These are phyloP conservation scores for Lolium rigidum DNA, from an alignment of 176 grass and related monocot species.

Conservation along the genomic window DNA sequence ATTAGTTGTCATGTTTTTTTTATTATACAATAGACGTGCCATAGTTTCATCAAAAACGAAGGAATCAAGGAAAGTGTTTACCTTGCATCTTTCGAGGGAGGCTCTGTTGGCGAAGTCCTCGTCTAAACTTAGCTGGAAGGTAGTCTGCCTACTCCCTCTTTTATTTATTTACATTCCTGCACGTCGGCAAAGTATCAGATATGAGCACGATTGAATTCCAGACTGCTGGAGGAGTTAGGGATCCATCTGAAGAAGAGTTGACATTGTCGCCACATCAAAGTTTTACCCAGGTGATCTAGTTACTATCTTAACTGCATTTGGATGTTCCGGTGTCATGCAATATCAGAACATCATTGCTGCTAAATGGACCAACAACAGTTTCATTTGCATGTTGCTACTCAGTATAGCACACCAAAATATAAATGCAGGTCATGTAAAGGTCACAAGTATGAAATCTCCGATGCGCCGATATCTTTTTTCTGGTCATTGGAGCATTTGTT, in stretches of 20 bases:
- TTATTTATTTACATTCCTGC: constrained; percentile 3
- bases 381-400: background rate
- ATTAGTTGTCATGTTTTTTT: constrained; percentile 17
- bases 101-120: constrained; percentile 40
- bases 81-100: constrained; percentile 58
- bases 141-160: constrained; percentile 6
- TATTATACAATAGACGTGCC: constrained; percentile 33
- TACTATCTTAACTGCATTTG: constrained; percentile 10
- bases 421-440: background rate
- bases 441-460: constrained; percentile 4
- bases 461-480: background rate
- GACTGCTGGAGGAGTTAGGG: constrained; percentile 57
- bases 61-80: constrained; percentile 55
- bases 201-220: constrained; percentile 35
- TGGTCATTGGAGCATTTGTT: background rate
- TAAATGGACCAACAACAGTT: constrained; percentile 13
- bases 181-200: constrained; percentile 15
- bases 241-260: constrained; percentile 53
- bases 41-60: constrained; percentile 61
- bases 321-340: background rate
- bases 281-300: constrained; percentile 51
- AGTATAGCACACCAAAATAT: too few species aligned
- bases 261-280: constrained; percentile 51
- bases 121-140: constrained; percentile 48
- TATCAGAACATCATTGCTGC: background rate